Evolutionary conservation across 192 early-diverging fungal genomes (phyloP), one percentile per base, ranked within the genome.

Genomic region (Entomortierella chlamydospora): DNA sequence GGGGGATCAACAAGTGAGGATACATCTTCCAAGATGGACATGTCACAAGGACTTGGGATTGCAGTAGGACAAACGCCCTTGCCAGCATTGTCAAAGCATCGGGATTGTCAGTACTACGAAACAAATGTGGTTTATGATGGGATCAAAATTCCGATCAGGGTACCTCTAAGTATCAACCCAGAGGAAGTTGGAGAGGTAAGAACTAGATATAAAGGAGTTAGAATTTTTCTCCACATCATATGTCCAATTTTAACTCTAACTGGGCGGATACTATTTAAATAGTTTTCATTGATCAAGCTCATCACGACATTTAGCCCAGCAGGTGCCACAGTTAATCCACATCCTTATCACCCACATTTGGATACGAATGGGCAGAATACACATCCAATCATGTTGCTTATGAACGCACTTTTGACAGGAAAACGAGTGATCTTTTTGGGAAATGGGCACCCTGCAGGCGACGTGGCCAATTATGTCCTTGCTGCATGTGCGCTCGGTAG

Each of bases 371-470:
- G 96, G n/a, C 74, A 89, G 30, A 87, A 87, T 63, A 97, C 96
- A 3, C 95, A 95, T 63, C 93, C 95, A 34, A 88, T 98, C 34
- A 90, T 96, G 49, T 66, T 98, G 39, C 83, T 98, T 28, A 85
- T 98, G 68, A 97, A 97, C 68, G 96, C 94, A 5, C 74, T 98
- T 42, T 78, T 97, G 62, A 94, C 95, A n/a, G 94, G 96, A 71
- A 98, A 98, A 83, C 83, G 95, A 31, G 84, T 98, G 15, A 87
- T 98, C 29, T 97, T 98, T 78, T 73, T 98, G 52, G 97, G 97
- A 17, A 90, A 97, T 69, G 91, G 92, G 12, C 92, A 92, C 63
- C 96, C 95, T 0, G 92, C 93, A 20, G 94, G 94, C 31, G 97
- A 98, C 74, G 94, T 98, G 4, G 93, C 94, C 20, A 94, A 95